Conservation (phyloP, 768 basidiomycete species). For the Collybia sp. region DNA sequence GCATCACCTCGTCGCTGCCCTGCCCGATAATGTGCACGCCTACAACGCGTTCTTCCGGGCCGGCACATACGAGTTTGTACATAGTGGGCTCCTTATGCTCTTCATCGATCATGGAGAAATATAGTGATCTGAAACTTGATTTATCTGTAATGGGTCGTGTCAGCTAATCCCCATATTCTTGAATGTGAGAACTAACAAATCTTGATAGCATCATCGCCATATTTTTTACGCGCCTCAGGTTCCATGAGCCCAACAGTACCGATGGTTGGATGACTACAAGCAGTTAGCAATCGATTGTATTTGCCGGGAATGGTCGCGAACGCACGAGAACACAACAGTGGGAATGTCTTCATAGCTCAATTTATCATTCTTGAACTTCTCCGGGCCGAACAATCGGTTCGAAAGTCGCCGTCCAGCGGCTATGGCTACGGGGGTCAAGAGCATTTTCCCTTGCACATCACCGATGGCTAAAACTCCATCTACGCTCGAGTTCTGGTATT, state of each 20-base stretch:
- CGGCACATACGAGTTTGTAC: slow-evolving; percentile 86
- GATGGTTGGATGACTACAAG: slow-evolving; percentile 82
- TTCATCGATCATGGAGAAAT: slow-evolving; percentile 88
- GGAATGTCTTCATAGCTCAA: slow-evolving; percentile 88
- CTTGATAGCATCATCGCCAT: slow-evolving; percentile 78
- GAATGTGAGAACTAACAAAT: slow-evolving; percentile 61
- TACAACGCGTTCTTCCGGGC: slow-evolving; percentile 92
- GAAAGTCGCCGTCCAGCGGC: slow-evolving; percentile 88
- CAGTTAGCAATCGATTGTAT: slow-evolving; percentile 2
- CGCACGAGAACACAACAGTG: slow-evolving; percentile 95
- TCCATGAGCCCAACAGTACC: slow-evolving; percentile 96
- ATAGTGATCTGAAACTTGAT: slow-evolving; percentile 76
- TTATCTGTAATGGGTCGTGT: slow-evolving; percentile 47
- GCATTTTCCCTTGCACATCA: slow-evolving; percentile 88
- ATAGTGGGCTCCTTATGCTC: slow-evolving; percentile 93
- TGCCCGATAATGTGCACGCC: slow-evolving; percentile 90
- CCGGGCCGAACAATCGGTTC: slow-evolving; percentile 88
- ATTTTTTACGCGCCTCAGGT: slow-evolving; percentile 81
- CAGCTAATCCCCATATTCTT: neutral
- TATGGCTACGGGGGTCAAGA: slow-evolving; percentile 96
- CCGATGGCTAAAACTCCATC: slow-evolving; percentile 78
- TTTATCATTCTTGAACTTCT: slow-evolving; percentile 83
- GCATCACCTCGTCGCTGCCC: slow-evolving; percentile 92
- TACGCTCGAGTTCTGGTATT: slow-evolving; percentile 81
- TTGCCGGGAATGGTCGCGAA: slow-evolving; percentile 11